A percentile compares a stretch with the other conserved stretches of the same genome.
Evolutionary conservation across 2,329 filamentous ascomycete species (phyloP).

Genomic region (Reticulascus tulasneorum): DNA sequence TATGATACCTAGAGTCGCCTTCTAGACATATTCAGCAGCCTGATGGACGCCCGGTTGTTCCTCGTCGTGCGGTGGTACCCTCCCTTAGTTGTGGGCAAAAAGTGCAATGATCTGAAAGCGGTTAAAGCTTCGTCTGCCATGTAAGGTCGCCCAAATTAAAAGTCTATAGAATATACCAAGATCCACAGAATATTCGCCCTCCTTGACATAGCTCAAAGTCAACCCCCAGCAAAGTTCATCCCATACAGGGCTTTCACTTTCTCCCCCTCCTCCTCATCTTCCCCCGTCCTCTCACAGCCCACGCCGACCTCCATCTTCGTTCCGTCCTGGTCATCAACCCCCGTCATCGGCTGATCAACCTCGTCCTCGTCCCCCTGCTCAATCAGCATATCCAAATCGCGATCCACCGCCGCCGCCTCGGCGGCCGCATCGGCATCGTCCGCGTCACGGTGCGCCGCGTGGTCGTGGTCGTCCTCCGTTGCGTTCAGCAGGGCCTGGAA

Average conservation of each 20-base stretch:
- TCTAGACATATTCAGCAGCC: too few relatives aligned
- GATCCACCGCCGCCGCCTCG: constrained; percentile 36
- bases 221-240: not conserved
- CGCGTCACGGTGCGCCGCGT: constrained; percentile 12
- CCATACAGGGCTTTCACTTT: not conserved
- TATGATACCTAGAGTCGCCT: constrained; percentile 19
- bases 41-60: too few relatives aligned
- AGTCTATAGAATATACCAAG: too few relatives aligned
- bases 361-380: constrained; percentile 42
- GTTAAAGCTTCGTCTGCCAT: too few relatives aligned
- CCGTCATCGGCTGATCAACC: constrained; percentile 21
- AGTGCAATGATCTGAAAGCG: too few relatives aligned
- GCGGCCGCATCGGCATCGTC: constrained; percentile 28
- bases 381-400: constrained; percentile 50
- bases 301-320: not conserved
- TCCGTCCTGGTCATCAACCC: constrained; percentile 7
- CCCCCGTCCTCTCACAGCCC: not conserved
- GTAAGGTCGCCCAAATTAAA: too few relatives aligned
- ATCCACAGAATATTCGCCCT: too few relatives aligned
- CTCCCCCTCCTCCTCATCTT: not conserved
- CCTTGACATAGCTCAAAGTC: too few relatives aligned
- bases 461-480: constrained; percentile 25
- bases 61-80: too few relatives aligned
- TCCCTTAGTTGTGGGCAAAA: too few relatives aligned
- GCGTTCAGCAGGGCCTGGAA: constrained; percentile 53